Evolutionary conservation across 2,329 filamentous ascomycete genomes (phyloP).

Genomic region (Ophiostoma australiae): DNA sequence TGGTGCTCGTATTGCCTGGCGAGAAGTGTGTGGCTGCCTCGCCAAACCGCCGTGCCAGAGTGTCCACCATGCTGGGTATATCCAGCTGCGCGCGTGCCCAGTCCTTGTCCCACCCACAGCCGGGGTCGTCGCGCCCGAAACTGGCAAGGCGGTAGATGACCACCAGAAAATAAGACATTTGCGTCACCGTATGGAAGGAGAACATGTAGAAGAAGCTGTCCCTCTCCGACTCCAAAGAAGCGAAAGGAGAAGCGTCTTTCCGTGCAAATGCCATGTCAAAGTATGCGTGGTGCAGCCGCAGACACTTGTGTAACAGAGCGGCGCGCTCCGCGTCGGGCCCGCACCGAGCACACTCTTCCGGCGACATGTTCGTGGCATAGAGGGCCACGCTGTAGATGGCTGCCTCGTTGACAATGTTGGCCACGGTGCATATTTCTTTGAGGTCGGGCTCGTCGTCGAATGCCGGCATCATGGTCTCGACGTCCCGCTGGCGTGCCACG

Average conservation of each 20-base stretch:
- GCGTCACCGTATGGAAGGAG: conserved; percentile 19
- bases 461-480: background rate
- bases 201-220: conserved; percentile 20
- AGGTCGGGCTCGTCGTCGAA: conserved; percentile 9
- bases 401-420: conserved; percentile 17
- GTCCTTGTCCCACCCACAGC: conserved; percentile 21
- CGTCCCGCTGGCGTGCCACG: conserved; percentile 9
- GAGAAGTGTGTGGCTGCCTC: background rate
- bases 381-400: conserved; percentile 18
- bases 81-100: conserved; percentile 19
- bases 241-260: background rate
- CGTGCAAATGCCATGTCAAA: conserved; percentile 13
- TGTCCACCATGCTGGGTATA: conserved; percentile 9
- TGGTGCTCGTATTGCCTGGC: background rate
- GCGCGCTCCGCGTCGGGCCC: conserved; percentile 16
- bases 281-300: conserved; percentile 16
- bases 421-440: conserved; percentile 12
- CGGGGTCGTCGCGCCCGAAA: conserved; percentile 16
- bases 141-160: conserved; percentile 19
- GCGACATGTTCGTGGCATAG: background rate
- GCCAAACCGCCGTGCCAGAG: background rate
- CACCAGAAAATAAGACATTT: conserved; percentile 20
- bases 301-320: conserved; percentile 16
- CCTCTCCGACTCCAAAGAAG: background rate
- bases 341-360: background rate